These are phyloP conservation scores for Erysimum pusillum DNA, from an alignment of 441 rosid species.

Conservation along the genomic window DNA sequence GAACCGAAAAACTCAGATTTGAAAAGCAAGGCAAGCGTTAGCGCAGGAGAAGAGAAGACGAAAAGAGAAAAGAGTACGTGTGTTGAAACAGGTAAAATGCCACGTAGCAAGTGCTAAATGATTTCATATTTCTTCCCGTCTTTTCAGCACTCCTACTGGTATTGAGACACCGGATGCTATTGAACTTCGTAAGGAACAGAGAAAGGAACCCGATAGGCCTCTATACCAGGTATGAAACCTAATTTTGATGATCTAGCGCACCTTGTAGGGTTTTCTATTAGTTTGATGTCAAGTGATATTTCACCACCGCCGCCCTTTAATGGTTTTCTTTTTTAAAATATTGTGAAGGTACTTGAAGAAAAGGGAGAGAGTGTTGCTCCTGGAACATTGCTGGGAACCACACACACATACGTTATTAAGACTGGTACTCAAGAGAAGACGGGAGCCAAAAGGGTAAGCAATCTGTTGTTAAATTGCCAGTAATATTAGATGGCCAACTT, in stretches of 20 bases:
- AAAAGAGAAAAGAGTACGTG: too few species aligned
- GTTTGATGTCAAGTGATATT: not conserved
- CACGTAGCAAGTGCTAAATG: too few species aligned
- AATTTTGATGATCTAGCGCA: not conserved
- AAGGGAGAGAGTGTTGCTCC: conserved; percentile 86
- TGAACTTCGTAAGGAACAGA: conserved; percentile 93
- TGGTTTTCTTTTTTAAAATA: not conserved
- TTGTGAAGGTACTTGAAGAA: conserved; percentile 84
- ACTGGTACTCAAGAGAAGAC: conserved; percentile 89
- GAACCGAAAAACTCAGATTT: too few species aligned
- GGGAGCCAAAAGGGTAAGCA: conserved; percentile 90
- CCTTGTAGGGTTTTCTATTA: not conserved
- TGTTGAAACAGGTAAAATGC: too few species aligned
- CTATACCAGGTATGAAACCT: conserved; percentile 80
- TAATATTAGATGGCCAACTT: not conserved
- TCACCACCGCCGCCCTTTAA: not conserved
- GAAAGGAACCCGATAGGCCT: conserved; percentile 94
- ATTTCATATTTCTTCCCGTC: not conserved
- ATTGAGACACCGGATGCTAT: conserved; percentile 98
- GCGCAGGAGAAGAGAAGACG: too few species aligned
- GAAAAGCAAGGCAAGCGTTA: too few species aligned
- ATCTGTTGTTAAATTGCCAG: not conserved
- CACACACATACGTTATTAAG: conserved; percentile 83
- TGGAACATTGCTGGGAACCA: conserved; percentile 91
- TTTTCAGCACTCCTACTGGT: conserved; percentile 93